A percentile compares a stretch with the other conserved stretches of the same genome.
Conservation (phyloP, 208 protist species). For the Acanthamoeba healyi region DNA sequence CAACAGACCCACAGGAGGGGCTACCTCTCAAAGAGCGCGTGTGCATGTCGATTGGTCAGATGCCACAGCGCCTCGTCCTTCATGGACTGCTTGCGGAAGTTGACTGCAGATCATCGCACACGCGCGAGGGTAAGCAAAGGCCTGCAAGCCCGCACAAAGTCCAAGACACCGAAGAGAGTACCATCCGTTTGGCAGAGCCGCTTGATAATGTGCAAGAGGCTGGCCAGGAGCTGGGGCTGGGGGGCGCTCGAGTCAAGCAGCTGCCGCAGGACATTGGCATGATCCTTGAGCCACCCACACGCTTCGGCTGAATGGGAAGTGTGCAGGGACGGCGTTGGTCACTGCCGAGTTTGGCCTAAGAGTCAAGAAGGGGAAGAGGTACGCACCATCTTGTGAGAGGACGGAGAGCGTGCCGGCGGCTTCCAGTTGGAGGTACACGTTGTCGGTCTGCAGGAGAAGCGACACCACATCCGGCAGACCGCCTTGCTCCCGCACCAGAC, state of each 20-base stretch:
- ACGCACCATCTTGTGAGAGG: neutral
- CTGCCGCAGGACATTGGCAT: neutral
- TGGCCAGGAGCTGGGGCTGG: neutral
- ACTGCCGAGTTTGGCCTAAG: neutral
- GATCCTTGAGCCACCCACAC: neutral
- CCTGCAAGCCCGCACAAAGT: neutral
- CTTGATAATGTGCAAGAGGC: conserved; percentile 32
- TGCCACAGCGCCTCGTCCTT: conserved; percentile 45
- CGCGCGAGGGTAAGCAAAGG: neutral
- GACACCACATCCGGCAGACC: neutral
- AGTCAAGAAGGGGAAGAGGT: neutral
- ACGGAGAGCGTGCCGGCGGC: neutral
- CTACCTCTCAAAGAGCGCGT: neutral
- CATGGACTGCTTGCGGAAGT: conserved; percentile 22
- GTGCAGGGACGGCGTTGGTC: neutral
- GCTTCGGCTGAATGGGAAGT: neutral
- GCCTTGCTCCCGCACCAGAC: neutral
- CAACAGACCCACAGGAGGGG: neutral
- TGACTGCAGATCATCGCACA: neutral
- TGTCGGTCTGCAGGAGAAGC: conserved; percentile 3
- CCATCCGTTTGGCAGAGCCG: conserved; percentile 7
- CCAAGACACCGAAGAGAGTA: neutral
- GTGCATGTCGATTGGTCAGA: neutral
- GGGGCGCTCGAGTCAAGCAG: neutral
- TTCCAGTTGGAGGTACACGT: neutral